Evolutionary conservation across 1,284 basidiomycete genomes (phyloP), one percentile per base, ranked within the genome.

Genomic region (Phaffia rhodozyma): DNA sequence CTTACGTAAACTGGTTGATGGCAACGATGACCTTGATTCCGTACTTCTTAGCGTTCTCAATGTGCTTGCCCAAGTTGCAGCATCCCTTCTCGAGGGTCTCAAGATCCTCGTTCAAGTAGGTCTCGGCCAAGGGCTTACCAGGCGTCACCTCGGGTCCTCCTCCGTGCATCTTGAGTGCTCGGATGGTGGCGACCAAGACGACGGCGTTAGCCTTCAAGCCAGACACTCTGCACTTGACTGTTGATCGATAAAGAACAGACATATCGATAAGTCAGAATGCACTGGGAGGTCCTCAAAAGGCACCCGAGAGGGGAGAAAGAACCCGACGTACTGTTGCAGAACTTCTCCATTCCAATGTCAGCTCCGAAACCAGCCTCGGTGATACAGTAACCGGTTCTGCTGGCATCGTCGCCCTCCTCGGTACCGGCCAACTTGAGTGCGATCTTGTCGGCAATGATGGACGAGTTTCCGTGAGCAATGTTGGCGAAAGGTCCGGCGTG

Each of bases 401-500:
- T 85, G 13, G 84, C 71, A 1, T 83, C 78, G 72, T 97, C 94
- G 61, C 92, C 93, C 70, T 88, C 82, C 76, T 98, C 94, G n/a
- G 86, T 86, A 70, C 94, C 94, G 9, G 92, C 96, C 49, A 98
- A 85, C 79, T 98, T 98, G 71, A 98, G 83, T 51, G 94, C 94
- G 63, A 98, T 86, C 60, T 87, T 86, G 75, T 98, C 94, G 30
- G 94, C 94, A 58, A 98, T 83, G 76, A 98, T 97, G 55, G 93
- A 97, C 20, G 93, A 97, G 80, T 98, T 98, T 66, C 94, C 94
- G 75, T 98, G 94, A 3, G 94, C 94, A 72, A 98, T 98, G 81
- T 98, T 98, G 69, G 94, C 94, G 74, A 98, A 98, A 21, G 94
- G 96, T 62, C 94, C 94, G 11, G 94, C 94, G 76, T 98, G 94